Percentiles rank a stretch among this genome's conserved stretches.
Conservation (phyloP, 768 basidiomycete species). For the Phylloporus sp. region DNA sequence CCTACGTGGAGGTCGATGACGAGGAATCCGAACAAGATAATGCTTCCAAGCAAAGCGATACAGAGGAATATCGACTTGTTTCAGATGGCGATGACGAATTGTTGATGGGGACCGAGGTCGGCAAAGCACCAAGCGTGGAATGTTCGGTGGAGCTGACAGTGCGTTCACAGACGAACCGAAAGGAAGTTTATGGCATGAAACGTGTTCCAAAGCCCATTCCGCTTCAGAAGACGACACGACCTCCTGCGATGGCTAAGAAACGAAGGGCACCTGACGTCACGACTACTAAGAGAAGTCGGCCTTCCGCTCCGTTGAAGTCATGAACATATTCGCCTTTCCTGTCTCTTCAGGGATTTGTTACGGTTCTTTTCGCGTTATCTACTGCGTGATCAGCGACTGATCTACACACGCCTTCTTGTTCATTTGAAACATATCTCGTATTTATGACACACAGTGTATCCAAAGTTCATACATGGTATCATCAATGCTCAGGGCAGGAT, state of each 20-base stretch:
- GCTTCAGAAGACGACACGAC: slow-evolving; percentile 3
- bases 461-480: neutral
- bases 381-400: slow-evolving; percentile 10
- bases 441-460: slow-evolving; percentile 3
- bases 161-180: slow-evolving; percentile 36
- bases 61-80: slow-evolving; percentile 13
- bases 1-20: slow-evolving; percentile 34
- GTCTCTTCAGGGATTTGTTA: neutral
- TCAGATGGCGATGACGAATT: slow-evolving; percentile 57
- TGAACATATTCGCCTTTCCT: slow-evolving; percentile 4
- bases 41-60: slow-evolving; percentile 8
- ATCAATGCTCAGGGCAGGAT: neutral
- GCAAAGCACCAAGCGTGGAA: slow-evolving; percentile 7
- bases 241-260: slow-evolving; percentile 16
- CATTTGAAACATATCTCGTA: slow-evolving; percentile 7
- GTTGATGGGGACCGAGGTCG: slow-evolving; percentile 58
- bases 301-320: neutral
- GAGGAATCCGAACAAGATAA: slow-evolving; percentile 13
- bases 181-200: slow-evolving; percentile 33
- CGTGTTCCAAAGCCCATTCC: slow-evolving; percentile 16
- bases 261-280: slow-evolving; percentile 12
- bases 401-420: slow-evolving; percentile 3
- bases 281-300: slow-evolving; percentile 12
- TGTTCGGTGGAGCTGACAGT: neutral
- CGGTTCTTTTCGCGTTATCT: slow-evolving; percentile 4